Evolutionary conservation across 169 alveolate genomes (phyloP), one percentile per base, ranked within the genome.

Genomic region (Cyclospora cayetanensis): DNA sequence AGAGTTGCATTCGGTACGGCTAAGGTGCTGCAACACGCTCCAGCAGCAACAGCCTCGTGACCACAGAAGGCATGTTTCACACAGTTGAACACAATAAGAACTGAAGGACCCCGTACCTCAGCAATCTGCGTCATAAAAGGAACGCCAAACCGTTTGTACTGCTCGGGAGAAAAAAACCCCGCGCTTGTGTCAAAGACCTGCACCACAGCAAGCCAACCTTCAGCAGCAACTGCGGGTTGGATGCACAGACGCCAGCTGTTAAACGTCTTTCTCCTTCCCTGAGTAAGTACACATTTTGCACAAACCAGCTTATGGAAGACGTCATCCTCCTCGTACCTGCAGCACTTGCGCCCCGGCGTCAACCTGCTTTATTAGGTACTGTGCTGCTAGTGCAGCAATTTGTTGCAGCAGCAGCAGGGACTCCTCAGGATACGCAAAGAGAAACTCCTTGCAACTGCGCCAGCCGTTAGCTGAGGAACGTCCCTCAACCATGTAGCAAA

Each of bases 401-500:
- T 60, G 93, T 1, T 53, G 55, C n/a, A 96, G 60, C 31, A 96
- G 94, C 20, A 22, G 55, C 53, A 93, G 94, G 3, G 96, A 68
- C 63, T 60, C 96, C 65, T 93, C 95, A 18, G 95, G 95, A n/a
- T 93, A 7, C 50, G 89, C 94, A 50, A 74, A 86, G 35, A 92
- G 53, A 53, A 79, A 93, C 43, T 90, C 89, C 77, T 94, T 89
- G 35, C 95, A 87, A 76, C 94, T 94, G 0, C 94, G 60, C 91
- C 95, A 95, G 41, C 91, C 91, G 34, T 90, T 91, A 41, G 94
- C 87, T 66, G 93, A 60, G 35, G 96, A 94, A n/a, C 83, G 86
- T 7, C 97, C 97, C 90, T 96, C 97, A 0, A 96, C 93, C 96
- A 96, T 93, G 88, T 96, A 96, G 25, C 95, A 91, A 42, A 96